A percentile compares a stretch with the other conserved stretches of the same genome.
Evolutionary conservation across 2,329 filamentous ascomycete genomes (phyloP).

Genomic region (Gliomastix tumulicola): DNA sequence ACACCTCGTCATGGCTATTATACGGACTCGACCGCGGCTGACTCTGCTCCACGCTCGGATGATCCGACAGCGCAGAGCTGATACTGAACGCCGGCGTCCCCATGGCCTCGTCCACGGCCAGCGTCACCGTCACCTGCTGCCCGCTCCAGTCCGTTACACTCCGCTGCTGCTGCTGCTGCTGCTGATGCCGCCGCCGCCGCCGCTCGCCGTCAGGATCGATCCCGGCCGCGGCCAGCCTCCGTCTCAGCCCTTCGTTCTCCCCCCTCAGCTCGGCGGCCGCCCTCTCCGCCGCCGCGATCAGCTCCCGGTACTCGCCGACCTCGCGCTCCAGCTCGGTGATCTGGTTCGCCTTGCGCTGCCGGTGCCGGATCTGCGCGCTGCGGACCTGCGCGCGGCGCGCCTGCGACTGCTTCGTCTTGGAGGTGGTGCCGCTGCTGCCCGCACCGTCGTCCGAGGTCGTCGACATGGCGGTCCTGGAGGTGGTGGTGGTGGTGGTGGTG

Average conservation of each 20-base stretch:
- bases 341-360: conserved; percentile 49
- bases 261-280: conserved; percentile 26
- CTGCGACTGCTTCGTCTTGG: no score
- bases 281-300: conserved; percentile 33
- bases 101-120: conserved; percentile 32
- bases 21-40: no score
- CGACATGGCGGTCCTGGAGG: no score
- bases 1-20: no score
- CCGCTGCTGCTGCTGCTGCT: no score
- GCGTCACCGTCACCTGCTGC: conserved; percentile 29
- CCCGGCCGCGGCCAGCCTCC: conserved; percentile 19
- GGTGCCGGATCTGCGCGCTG: conserved; percentile 46
- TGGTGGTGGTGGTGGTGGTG: no score
- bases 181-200: neutral
- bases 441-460: no score
- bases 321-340: conserved; percentile 47
- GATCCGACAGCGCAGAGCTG: no score
- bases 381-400: conserved; percentile 43
- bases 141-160: neutral
- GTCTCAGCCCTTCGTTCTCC: conserved; percentile 36
- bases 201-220: conserved; percentile 3
- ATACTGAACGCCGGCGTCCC: conserved; percentile 36
- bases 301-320: conserved; percentile 35
- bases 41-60: no score
- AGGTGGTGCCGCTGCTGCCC: no score